These are phyloP conservation scores for Pythium chondricola DNA, from an alignment of 352 stramenopile species.

Conservation along the genomic window DNA sequence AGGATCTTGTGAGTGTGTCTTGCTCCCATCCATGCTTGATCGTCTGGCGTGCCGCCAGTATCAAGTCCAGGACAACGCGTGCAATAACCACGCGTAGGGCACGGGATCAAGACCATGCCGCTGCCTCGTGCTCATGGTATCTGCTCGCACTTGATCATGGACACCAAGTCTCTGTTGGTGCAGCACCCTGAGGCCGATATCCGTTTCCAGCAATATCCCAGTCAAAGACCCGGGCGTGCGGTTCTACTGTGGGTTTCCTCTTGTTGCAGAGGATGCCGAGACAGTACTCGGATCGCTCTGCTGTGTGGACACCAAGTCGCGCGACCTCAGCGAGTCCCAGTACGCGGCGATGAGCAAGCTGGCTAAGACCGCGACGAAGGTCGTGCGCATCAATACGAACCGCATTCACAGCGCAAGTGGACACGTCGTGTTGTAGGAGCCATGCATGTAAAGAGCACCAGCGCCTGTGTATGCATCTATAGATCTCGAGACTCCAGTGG, in stretches of 20 bases:
- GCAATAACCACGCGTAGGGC: no score
- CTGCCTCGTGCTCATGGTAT: constrained; percentile 21
- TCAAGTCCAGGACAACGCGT: no score
- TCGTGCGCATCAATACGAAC: constrained; percentile 6
- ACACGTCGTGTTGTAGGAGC: no score
- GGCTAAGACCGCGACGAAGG: constrained; percentile 19
- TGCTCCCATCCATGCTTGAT: no score
- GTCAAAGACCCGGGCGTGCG: constrained; percentile 24
- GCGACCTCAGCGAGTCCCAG: constrained; percentile 46
- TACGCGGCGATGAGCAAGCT: constrained; percentile 45
- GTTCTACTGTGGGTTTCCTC: constrained; percentile 73
- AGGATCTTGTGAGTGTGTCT: no score
- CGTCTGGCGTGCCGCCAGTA: no score
- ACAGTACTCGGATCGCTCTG: constrained; percentile 53
- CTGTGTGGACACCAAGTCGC: constrained; percentile 39
- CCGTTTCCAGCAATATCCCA: constrained; percentile 30
- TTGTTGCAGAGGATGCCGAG: constrained; percentile 29
- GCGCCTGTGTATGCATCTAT: no score
- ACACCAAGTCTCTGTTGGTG: constrained; percentile 46
- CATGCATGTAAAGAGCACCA: no score
- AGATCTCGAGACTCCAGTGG: no score
- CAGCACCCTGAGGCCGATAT: constrained; percentile 54
- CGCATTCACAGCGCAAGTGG: background rate
- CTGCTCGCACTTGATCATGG: constrained; percentile 57
- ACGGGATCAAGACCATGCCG: no score